Percentiles rank a stretch among this genome's conserved stretches.
Evolutionary conservation across 805 yeast genomes (phyloP).

Genomic region (Wickerhamiella occidentalis): DNA sequence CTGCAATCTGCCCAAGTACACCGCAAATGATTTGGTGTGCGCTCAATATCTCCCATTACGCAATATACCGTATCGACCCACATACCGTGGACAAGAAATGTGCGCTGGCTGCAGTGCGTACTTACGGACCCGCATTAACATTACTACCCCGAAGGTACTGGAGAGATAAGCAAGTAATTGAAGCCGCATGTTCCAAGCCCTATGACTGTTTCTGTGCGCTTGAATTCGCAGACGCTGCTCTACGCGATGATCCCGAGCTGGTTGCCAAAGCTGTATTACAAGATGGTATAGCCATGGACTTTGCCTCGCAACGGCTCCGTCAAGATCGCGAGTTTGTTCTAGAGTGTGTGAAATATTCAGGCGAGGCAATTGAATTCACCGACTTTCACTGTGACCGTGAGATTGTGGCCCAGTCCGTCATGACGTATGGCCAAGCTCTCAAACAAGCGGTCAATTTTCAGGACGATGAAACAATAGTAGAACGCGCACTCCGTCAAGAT

Average conservation of each 20-base stretch:
- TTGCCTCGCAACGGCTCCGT: constrained; percentile 2
- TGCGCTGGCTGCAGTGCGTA: not conserved
- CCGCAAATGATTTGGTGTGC: not conserved
- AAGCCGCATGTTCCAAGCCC: not conserved
- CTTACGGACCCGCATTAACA: not conserved
- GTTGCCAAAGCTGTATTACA: not conserved
- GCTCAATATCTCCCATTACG: not conserved
- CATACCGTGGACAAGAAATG: not conserved
- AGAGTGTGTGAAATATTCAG: not conserved
- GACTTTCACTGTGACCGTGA: not conserved
- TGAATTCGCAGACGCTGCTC: not conserved
- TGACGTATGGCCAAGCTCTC: not conserved
- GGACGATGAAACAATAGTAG: not conserved
- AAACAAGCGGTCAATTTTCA: not conserved
- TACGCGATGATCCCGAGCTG: not conserved
- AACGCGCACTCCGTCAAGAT: not conserved
- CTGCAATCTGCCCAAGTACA: not conserved
- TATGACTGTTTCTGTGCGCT: not conserved
- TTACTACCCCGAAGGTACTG: not conserved
- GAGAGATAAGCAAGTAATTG: not conserved
- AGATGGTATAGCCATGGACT: not conserved
- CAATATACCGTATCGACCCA: not conserved
- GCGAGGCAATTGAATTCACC: not conserved
- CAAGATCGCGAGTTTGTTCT: not conserved
- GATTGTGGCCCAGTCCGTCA: not conserved